Evolutionary conservation across 345 rosid species (phyloP), one percentile per base, ranked within the genome.

Genomic region (Gossypium anomalum): DNA sequence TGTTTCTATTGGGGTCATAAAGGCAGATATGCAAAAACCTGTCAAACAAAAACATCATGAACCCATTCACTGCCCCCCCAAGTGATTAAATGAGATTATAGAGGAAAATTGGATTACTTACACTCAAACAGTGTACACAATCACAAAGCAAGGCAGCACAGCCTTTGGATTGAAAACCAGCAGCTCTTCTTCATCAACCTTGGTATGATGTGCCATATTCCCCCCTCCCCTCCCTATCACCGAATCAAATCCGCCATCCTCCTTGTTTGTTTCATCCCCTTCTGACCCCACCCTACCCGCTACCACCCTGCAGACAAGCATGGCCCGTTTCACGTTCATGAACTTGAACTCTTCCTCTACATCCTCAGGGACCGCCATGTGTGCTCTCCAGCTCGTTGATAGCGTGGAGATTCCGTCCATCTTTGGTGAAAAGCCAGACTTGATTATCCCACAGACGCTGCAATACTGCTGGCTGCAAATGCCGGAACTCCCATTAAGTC

Each of bases 131-230:
- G 90, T 80, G 77, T 91, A 95, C 76, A 95, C 97, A n/a, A 95
- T 91, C 51, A 90, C 93, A 70, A 93, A 95, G 86, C 98, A 95
- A 75, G 99, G 97, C 81, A 95, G 98, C 83, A 93, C 94, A 58
- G 98, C 98, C 92, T 94, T 89, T 22, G 99, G 99, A 87, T 93
- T 93, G 77, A 91, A 93, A 77, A 95, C 94, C 38, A 90, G 7
- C 17, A 95, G 84, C 85, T 93, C 98, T 70, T 93, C 94, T n/a
- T 91, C 96, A 67, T 92, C 97, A 78, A 87, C 19, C 71, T 88
- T 87, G 7, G 78, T 43, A 22, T 80, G 72, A 22, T 80, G 72
- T 75, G 79, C 72, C 83, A 83, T 87, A 68, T 85, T 70, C 25
- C 82, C 82, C 34, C 86, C 88, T 25, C 86, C 88, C 47, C 94